A percentile compares a stretch with the other conserved stretches of the same genome.
phyloP scores from a whole-genome alignment of 1,284 basidiomycete genomes.

The Cystobasidium slooffiae region DNA sequence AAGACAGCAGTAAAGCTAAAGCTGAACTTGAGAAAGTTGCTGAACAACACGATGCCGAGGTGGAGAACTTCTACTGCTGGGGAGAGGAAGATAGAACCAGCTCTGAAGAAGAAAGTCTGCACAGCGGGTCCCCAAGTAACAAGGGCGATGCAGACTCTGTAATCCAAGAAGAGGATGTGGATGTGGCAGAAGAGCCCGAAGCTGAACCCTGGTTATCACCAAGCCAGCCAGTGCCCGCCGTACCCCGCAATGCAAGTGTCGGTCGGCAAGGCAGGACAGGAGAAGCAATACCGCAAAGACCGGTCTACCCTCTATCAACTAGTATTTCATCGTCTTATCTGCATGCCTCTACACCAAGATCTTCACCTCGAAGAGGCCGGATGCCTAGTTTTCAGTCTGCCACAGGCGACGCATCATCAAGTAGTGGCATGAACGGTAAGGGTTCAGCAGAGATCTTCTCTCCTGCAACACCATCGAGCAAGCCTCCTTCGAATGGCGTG shows the following conservation, averaged over 20 bases:
- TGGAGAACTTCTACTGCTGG: slow-evolving; percentile 3
- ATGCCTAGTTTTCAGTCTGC: neutral
- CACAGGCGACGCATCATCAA: neutral
- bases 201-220: neutral
- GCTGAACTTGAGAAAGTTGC: neutral
- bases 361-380: neutral
- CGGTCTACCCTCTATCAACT: slow-evolving; percentile 7
- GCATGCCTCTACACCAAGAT: slow-evolving; percentile 4
- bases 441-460: neutral
- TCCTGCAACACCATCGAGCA: neutral
- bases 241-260: no score
- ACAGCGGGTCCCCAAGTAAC: neutral
- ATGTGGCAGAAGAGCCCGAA: neutral
- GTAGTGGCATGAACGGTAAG: neutral
- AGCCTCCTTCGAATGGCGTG: neutral
- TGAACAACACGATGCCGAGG: slow-evolving; percentile 36
- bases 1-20: slow-evolving; percentile 11
- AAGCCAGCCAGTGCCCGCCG: no score
- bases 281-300: slow-evolving; percentile 2
- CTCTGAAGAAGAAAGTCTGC: slow-evolving; percentile 14
- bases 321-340: slow-evolving; percentile 20
- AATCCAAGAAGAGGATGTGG: neutral
- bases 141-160: slow-evolving; percentile 3
- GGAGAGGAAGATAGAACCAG: neutral
- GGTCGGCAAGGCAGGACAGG: no score